Percentiles rank a stretch among this genome's conserved stretches.
These are phyloP conservation scores for Microbotryum lychnidis-dioicae DNA, from an alignment of 1,284 basidiomycete species.

Conservation along the genomic window DNA sequence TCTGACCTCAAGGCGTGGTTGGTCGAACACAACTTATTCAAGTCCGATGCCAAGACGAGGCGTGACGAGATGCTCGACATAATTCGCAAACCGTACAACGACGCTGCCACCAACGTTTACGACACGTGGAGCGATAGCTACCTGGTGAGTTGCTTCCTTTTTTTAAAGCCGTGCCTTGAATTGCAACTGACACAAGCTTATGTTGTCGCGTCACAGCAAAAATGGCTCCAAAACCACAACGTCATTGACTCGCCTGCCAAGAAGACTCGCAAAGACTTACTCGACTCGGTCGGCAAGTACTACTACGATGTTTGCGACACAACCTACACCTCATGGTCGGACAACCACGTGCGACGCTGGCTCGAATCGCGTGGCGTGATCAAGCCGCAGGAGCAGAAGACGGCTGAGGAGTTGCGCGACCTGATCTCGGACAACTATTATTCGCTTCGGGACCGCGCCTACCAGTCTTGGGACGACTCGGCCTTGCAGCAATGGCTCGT, in stretches of 20 bases:
- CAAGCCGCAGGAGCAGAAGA: constrained; percentile 28
- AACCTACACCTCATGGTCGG: constrained; percentile 38
- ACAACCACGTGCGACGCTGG: constrained; percentile 30
- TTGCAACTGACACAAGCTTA: neutral
- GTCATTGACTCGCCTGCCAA: constrained; percentile 54
- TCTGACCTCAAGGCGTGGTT: constrained; percentile 55
- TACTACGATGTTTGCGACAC: constrained; percentile 59
- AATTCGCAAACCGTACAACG: constrained; percentile 59
- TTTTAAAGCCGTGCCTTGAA: neutral
- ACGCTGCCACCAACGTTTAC: constrained; percentile 58
- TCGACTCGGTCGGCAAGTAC: constrained; percentile 63
- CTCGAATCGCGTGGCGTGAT: constrained; percentile 32
- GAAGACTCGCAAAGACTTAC: constrained; percentile 61
- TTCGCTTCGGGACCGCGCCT: constrained; percentile 31
- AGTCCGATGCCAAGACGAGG: constrained; percentile 44
- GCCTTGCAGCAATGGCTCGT: constrained; percentile 54
- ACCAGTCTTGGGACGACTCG: constrained; percentile 34
- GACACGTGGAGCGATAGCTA: constrained; percentile 76
- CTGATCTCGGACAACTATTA: constrained; percentile 32
- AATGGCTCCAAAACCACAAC: constrained; percentile 75
- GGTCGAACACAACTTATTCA: constrained; percentile 61
- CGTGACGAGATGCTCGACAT: constrained; percentile 60
- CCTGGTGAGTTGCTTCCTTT: constrained; percentile 50
- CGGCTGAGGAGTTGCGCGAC: constrained; percentile 25
- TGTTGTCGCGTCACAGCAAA: constrained; percentile 45